Base-by-base conservation (phyloP, 2,329 filamentous ascomycete species). In the Epicoccum nigrum region DNA sequence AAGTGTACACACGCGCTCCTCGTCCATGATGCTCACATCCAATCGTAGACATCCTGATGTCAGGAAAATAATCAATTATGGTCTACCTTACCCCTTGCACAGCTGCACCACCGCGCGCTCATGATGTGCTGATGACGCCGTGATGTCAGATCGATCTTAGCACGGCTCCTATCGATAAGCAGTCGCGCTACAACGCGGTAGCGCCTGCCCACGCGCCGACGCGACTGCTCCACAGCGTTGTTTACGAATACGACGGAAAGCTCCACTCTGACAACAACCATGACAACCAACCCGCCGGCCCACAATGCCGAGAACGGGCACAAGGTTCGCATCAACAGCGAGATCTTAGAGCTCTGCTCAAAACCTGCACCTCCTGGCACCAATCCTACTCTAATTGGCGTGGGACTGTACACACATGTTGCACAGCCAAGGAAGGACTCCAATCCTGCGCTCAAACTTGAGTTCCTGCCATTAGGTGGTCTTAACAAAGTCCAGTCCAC, bases 341-440 rank as follows among this genome's bases (percentile, higher is more conserved):
- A 67, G 7, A 51, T 71, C 15, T 46, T 61, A 9, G 33, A 16
- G 9, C 17, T 58, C 3, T 54, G 51, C 28, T 58, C 59, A 32
- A 54, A 46, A 16, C 43, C 33, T 9, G 13, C 7, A 30, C 48
- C 4, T 40, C 20, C 16, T 16, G 31, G 46, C 13, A 37, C 21
- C 5, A 45, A 51, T 3, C 51, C 56, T 2, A 52, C 55, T 4
- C 35, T 65, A 8, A 51, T 55, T 47, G 66, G 67, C 9, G 57
- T 66, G 9, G 67, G 66, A 5, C 35, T 63, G 6, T 71, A 65
- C 32, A 69, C 66, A 2, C 66, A 71, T 23, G 45, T 63, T 6
- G 53, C 54, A 23, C 37, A 49, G 11, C 38, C 56, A 33, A 27
- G 39, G 8, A 37, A 23, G 15, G 43, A 35, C 13, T 23, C 30